phyloP scores from a whole-genome alignment of 495 filamentous ascomycete species.

The Acidiella bohemica region DNA sequence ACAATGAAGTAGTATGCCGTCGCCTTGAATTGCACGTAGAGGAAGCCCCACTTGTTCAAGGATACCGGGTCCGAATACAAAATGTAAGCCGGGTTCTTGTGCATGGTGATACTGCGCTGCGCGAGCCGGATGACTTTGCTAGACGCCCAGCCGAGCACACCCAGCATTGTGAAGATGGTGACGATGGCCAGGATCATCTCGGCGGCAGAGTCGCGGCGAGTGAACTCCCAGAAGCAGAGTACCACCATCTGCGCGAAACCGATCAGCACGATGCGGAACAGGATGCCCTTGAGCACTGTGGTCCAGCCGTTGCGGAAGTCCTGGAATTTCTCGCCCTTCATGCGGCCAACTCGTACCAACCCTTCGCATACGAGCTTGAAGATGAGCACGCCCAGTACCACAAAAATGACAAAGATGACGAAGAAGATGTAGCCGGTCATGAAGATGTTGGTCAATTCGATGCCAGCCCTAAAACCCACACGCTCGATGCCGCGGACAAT shows the following conservation, averaged over 20 bases:
- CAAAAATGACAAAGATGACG: slow-evolving; percentile 61
- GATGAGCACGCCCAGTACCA: slow-evolving; percentile 54
- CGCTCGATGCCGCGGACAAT: slow-evolving; percentile 77
- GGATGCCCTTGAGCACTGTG: slow-evolving; percentile 75
- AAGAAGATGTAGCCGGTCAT: slow-evolving; percentile 86
- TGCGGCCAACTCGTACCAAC: slow-evolving; percentile 55
- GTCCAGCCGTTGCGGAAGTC: slow-evolving; percentile 92
- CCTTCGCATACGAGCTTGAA: slow-evolving; percentile 75
- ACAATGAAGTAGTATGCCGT: slow-evolving; percentile 96
- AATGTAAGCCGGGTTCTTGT: slow-evolving; percentile 95
- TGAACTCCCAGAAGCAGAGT: slow-evolving; percentile 91
- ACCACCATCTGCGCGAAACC: slow-evolving; percentile 88
- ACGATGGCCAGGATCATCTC: slow-evolving; percentile 81
- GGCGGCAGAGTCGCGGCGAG: slow-evolving; percentile 67
- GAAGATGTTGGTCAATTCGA: slow-evolving; percentile 90
- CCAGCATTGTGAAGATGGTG: slow-evolving; percentile 71
- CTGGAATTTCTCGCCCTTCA: slow-evolving; percentile 76
- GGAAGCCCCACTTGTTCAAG: slow-evolving; percentile 96
- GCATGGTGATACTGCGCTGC: slow-evolving; percentile 73
- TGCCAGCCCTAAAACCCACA: slow-evolving; percentile 71
- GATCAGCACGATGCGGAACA: slow-evolving; percentile 83
- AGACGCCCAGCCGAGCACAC: slow-evolving; percentile 73
- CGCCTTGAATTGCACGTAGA: slow-evolving; percentile 94
- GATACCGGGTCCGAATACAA: slow-evolving; percentile 87
- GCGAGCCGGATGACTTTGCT: slow-evolving; percentile 83